A percentile compares a stretch with the other conserved stretches of the same genome.
phyloP scores from a whole-genome alignment of 78 protist species.

The Dictyostelium firmibasis region DNA sequence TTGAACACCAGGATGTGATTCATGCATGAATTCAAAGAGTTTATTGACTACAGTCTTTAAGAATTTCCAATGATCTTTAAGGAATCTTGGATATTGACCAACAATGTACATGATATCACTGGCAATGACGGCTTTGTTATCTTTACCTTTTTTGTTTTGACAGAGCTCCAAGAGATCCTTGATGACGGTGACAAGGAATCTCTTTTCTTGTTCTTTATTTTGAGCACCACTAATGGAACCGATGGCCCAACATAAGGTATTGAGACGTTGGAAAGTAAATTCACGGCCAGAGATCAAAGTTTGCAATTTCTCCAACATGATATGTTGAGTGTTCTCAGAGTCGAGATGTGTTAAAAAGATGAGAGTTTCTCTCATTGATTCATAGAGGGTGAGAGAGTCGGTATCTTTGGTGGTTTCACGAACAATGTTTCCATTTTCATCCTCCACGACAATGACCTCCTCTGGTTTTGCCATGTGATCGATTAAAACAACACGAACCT shows the following conservation, averaged over 20 bases:
- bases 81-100: constrained; percentile 99
- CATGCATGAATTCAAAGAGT: constrained; percentile 99
- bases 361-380: constrained; percentile 87
- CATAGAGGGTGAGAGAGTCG: constrained; percentile 92
- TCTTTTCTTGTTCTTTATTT: constrained; percentile 92
- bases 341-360: constrained; percentile 97
- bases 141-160: constrained; percentile 95
- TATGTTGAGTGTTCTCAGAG: constrained; percentile 91
- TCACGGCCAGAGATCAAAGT: constrained; percentile 71
- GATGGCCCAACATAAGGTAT: constrained; percentile 99
- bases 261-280: constrained; percentile 90
- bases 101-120: constrained; percentile 99
- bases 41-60: constrained; percentile 98
- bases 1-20: constrained; percentile 98
- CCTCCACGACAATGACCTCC: constrained; percentile 97
- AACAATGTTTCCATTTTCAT: constrained; percentile 97
- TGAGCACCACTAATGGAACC: constrained; percentile 99
- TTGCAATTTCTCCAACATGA: constrained; percentile 91
- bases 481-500: constrained; percentile 93
- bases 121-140: constrained; percentile 99
- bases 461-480: constrained; percentile 98
- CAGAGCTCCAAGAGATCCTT: constrained; percentile 96
- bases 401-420: constrained; percentile 92
- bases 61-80: constrained; percentile 98
- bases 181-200: constrained; percentile 98